These are phyloP conservation scores for Alternaria novae-zelandiae DNA, from an alignment of 2,329 filamentous ascomycete species.

Conservation along the genomic window DNA sequence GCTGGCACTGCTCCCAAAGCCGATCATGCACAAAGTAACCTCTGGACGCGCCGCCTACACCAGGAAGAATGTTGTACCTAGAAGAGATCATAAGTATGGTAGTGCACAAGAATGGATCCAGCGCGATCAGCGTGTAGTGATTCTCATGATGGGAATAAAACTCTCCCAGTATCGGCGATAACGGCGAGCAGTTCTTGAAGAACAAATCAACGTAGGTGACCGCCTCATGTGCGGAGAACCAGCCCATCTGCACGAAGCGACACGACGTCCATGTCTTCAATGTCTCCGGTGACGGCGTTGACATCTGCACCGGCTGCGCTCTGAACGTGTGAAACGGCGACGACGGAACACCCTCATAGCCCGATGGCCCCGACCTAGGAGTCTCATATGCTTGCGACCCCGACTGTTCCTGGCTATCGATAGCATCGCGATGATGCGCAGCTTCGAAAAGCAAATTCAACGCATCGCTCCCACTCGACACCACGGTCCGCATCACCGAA, in stretches of 20 bases:
- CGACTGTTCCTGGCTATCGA: slow-evolving; percentile 40
- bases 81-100: slow-evolving; percentile 64
- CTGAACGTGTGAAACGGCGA: slow-evolving; percentile 43
- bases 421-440: slow-evolving; percentile 49
- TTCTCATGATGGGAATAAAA: slow-evolving; percentile 58
- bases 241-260: slow-evolving; percentile 63
- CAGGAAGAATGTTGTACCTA: slow-evolving; percentile 53
- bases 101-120: slow-evolving; percentile 60
- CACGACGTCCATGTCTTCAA: slow-evolving; percentile 57
- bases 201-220: slow-evolving; percentile 61
- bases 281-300: slow-evolving; percentile 48
- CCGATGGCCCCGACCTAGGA: slow-evolving; percentile 38
- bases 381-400: slow-evolving; percentile 50
- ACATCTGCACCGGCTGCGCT: slow-evolving; percentile 48
- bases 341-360: slow-evolving; percentile 28
- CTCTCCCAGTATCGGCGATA: slow-evolving; percentile 59
- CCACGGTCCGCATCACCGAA: slow-evolving; percentile 57
- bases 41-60: slow-evolving; percentile 52
- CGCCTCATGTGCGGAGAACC: slow-evolving; percentile 62
- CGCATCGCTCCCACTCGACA: slow-evolving; percentile 62
- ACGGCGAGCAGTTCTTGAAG: slow-evolving; percentile 58
- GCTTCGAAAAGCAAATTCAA: slow-evolving; percentile 61
- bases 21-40: slow-evolving; percentile 62
- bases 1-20: slow-evolving; percentile 62
- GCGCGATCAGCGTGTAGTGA: slow-evolving; percentile 56